Percentiles rank a stretch among this genome's conserved stretches.
Evolutionary conservation across 1,284 basidiomycete species (phyloP).

Genomic region (Hemileia vastatrix): DNA sequence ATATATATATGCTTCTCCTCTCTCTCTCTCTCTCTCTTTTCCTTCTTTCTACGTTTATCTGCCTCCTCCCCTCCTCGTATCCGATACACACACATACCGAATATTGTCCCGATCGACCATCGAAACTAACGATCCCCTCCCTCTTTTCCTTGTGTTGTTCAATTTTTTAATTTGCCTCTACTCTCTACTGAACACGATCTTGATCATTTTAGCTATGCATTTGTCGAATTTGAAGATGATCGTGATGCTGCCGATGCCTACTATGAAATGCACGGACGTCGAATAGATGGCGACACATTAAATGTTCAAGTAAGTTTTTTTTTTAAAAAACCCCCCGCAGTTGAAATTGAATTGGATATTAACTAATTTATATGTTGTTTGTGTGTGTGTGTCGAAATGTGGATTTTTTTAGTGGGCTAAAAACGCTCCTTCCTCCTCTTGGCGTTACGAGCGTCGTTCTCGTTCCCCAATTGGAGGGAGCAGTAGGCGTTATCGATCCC

Average conservation of each 20-base stretch:
- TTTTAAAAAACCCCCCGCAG: too few relatives aligned
- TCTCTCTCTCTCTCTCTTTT: neutral
- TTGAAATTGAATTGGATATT: too few relatives aligned
- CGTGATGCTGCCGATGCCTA: constrained; percentile 20
- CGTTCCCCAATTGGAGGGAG: constrained; percentile 16
- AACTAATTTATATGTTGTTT: too few relatives aligned
- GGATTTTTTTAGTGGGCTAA: constrained; percentile 13
- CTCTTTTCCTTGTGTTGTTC: too few relatives aligned
- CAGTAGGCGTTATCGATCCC: constrained; percentile 16
- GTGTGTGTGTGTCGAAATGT: neutral
- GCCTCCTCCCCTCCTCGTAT: too few relatives aligned
- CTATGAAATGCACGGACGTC: constrained; percentile 23
- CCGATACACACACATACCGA: too few relatives aligned
- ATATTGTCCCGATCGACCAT: too few relatives aligned
- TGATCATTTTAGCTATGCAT: constrained; percentile 23
- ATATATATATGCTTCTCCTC: too few relatives aligned
- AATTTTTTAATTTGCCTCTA: too few relatives aligned
- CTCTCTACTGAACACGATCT: too few relatives aligned
- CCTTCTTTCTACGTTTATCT: neutral
- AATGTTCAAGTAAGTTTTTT: constrained; percentile 17
- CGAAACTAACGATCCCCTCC: too few relatives aligned
- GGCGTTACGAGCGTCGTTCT: constrained; percentile 21
- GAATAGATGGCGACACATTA: constrained; percentile 21
- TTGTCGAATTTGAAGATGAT: constrained; percentile 24
- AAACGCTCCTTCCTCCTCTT: constrained; percentile 21